Evolutionary conservation across 495 filamentous ascomycete genomes (phyloP).

Genomic region (Corynascus novoguineensis): DNA sequence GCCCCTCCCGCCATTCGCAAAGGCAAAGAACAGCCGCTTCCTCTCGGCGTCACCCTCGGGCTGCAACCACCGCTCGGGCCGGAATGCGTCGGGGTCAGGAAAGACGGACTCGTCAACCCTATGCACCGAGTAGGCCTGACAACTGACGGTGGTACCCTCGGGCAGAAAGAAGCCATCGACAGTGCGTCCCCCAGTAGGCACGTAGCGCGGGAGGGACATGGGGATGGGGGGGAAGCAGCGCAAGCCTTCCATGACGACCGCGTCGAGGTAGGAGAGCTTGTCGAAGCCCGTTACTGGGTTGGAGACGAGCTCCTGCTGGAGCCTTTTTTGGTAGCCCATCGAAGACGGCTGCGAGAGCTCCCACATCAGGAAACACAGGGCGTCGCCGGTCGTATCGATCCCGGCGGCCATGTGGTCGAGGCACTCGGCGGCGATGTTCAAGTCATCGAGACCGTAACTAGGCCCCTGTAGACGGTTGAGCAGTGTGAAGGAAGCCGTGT

Average conservation of each 20-base stretch:
- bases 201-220: constrained; percentile 59
- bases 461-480: constrained; percentile 38
- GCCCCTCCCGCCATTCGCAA: constrained; percentile 51
- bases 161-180: constrained; percentile 48
- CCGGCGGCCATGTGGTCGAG: constrained; percentile 55
- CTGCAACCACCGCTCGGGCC: constrained; percentile 61
- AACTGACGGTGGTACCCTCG: constrained; percentile 45
- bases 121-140: constrained; percentile 51
- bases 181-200: constrained; percentile 45
- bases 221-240: constrained; percentile 59
- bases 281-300: constrained; percentile 39
- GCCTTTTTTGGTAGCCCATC: constrained; percentile 36
- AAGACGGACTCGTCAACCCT: constrained; percentile 50
- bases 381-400: constrained; percentile 63
- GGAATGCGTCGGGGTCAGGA: constrained; percentile 49
- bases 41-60: constrained; percentile 43
- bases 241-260: constrained; percentile 55
- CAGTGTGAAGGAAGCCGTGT: constrained; percentile 40
- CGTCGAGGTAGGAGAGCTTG: constrained; percentile 54
- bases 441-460: constrained; percentile 23
- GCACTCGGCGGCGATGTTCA: constrained; percentile 45
- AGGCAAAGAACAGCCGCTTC: constrained; percentile 46
- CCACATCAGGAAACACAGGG: constrained; percentile 61
- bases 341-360: constrained; percentile 54
- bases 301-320: constrained; percentile 45